Percentiles rank a stretch among this genome's conserved stretches.
These are phyloP conservation scores for Leonotis leonurus DNA, from an alignment of 257 asterid genomes.

Conservation along the genomic window DNA sequence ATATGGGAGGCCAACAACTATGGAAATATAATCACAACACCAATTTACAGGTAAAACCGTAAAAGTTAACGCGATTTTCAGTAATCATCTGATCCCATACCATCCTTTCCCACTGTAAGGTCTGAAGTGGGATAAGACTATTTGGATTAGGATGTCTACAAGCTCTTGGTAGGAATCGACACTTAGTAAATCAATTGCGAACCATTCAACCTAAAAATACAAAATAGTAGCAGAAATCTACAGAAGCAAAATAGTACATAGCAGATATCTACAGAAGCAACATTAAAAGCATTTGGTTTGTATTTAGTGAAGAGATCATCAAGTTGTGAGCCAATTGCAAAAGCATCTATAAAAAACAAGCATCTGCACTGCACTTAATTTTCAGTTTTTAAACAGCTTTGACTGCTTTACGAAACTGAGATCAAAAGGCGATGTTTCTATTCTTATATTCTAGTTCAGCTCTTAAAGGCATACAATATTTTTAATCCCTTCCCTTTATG, in stretches of 20 bases:
- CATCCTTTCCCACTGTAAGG: background rate
- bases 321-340: background rate
- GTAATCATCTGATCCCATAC: background rate
- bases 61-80: background rate
- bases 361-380: background rate
- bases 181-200: background rate
- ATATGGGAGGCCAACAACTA: background rate
- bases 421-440: too few relatives aligned
- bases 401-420: background rate
- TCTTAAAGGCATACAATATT: background rate
- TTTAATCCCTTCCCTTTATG: background rate
- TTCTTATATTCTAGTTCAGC: too few relatives aligned
- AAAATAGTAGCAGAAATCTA: too few relatives aligned
- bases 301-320: background rate
- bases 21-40: background rate
- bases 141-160: background rate
- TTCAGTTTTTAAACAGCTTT: background rate
- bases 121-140: background rate
- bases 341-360: too few relatives aligned
- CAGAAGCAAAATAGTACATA: background rate
- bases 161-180: background rate
- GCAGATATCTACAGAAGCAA: background rate
- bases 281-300: background rate
- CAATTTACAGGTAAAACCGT: too few relatives aligned
- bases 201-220: background rate